These are phyloP conservation scores for Monotropa hypopitys DNA, from an alignment of 179 eudicot species.

Conservation along the genomic window DNA sequence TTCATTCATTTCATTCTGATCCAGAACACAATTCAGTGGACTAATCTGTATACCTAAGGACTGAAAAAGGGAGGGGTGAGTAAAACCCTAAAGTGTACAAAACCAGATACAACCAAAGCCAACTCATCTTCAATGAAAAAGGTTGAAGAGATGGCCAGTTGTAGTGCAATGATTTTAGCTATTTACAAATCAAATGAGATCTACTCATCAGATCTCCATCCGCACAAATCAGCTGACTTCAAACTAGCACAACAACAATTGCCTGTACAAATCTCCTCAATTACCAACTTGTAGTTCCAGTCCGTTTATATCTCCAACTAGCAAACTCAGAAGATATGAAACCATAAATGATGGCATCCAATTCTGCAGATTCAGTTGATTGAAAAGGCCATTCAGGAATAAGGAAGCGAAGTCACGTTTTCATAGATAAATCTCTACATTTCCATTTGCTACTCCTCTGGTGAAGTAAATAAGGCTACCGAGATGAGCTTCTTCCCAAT, in stretches of 20 bases:
- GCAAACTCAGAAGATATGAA: neutral
- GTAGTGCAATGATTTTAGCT: neutral
- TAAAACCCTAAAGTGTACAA: neutral
- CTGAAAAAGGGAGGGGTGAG: neutral
- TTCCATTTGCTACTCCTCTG: slow-evolving; percentile 17
- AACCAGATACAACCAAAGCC: slow-evolving; percentile 1
- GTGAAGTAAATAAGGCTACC: slow-evolving; percentile 28
- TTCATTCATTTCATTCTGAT: neutral
- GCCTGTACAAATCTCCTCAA: neutral
- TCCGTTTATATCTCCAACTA: neutral
- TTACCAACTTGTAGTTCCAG: neutral
- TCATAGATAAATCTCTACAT: slow-evolving; percentile 17
- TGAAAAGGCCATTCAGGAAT: neutral
- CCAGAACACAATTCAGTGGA: neutral
- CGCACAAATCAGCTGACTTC: neutral
- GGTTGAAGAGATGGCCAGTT: neutral
- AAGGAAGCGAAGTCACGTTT: neutral
- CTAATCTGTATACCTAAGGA: neutral
- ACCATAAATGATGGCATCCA: neutral
- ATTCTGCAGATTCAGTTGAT: neutral
- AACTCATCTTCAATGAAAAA: slow-evolving; percentile 11
- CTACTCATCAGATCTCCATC: neutral
- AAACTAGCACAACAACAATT: neutral
- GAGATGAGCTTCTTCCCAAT: slow-evolving; percentile 29
- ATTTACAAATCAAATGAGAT: neutral